These are phyloP conservation scores for Capronia coronata DNA, from an alignment of 2,329 filamentous ascomycete species.

Conservation along the genomic window DNA sequence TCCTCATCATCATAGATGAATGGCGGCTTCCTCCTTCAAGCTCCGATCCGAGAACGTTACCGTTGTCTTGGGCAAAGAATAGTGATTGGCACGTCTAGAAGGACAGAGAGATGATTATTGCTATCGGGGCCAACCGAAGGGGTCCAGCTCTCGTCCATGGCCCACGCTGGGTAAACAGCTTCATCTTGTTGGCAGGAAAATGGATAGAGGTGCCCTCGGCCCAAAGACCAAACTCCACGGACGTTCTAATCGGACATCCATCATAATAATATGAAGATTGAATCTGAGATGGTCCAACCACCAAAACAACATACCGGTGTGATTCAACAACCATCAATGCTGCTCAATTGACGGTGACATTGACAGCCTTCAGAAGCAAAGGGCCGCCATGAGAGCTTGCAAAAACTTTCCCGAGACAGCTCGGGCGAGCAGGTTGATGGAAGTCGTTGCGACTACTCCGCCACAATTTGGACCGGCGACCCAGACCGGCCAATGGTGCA, in stretches of 20 bases:
- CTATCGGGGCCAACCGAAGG: background rate
- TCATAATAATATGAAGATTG: background rate
- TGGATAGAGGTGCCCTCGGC: background rate
- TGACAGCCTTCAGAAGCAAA: slow-evolving; percentile 9
- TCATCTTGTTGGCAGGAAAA: background rate
- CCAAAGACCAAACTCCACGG: background rate
- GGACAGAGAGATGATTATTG: background rate
- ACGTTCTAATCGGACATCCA: slow-evolving; percentile 2
- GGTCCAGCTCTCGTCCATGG: background rate
- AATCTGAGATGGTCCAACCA: background rate
- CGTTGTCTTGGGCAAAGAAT: background rate
- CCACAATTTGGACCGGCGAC: background rate
- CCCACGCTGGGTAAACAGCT: background rate
- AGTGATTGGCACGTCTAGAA: background rate
- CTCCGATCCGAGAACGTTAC: background rate
- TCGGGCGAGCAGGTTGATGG: slow-evolving; percentile 1
- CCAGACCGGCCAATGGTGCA: background rate
- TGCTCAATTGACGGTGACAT: background rate
- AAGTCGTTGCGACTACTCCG: background rate
- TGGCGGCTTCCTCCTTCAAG: background rate
- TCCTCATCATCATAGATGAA: background rate
- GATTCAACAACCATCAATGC: background rate
- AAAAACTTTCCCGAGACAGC: background rate
- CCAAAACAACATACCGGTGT: background rate
- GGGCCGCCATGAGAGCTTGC: slow-evolving; percentile 7